Base-by-base conservation (phyloP, 1,284 basidiomycete species). In the Cystobasidium pallidum region DNA sequence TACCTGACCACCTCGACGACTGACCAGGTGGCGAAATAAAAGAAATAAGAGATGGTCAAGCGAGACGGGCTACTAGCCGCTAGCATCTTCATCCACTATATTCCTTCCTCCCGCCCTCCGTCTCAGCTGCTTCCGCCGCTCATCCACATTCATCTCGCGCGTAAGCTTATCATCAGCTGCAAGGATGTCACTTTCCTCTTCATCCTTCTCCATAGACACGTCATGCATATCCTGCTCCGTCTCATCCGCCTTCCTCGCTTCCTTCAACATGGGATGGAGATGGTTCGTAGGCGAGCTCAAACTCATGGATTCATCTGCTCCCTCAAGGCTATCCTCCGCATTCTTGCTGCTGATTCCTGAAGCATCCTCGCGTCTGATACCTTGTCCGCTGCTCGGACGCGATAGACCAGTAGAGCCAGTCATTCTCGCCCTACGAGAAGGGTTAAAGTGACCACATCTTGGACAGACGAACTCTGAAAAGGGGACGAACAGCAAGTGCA, bases 391-490 rank as follows among this genome's bases (percentile, higher is more conserved):
- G n/a, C 41, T 61, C 13, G 58, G 58, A 43, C 58, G 58, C n/a
- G 58, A 61, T 21, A 61, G 1, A 17, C 58, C 41, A 43, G 58
- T 39, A 19, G 36, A 34, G 7, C 68, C 68, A 3, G 68, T 71
- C 61, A 64, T 71, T 30, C 68, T 43, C 26, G 59, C 81, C 75
- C 84, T 84, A 17, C 82, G 81, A 0, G 87, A 86, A 0, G 85
- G 82, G 76, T 91, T 91, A 80, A 91, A 89, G 77, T 86, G 84
- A 17, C 87, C 87, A 78, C 90, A 91, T 77, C 88, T 88, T 0
- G 87, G 88, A 77, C 90, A 91, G 55, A 86, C 81, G 77, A 90
- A 91, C 81, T 91, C 89, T 91, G 43, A 19, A 32, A 15, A 15
- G n/a, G 2, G 11, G 19, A 28, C 11, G 2, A 64, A 45, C 43